phyloP scores from a whole-genome alignment of 2,329 filamentous ascomycete species.

The Fusarium sp. region DNA sequence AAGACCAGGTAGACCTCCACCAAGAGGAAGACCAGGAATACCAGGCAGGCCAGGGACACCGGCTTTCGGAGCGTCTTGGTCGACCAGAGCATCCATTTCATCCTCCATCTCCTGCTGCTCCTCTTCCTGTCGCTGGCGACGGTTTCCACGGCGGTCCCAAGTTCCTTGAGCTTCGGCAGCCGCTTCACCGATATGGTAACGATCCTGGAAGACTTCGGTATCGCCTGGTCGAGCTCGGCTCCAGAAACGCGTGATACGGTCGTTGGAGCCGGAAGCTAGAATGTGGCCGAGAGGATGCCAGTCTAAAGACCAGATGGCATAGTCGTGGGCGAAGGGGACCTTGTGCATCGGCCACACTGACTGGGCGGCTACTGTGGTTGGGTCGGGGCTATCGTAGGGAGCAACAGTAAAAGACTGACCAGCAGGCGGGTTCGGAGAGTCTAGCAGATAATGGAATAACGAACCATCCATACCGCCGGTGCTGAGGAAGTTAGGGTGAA shows the following conservation, averaged over 20 bases:
- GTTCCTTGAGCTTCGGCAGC: slow-evolving; percentile 96
- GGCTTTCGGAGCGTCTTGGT: slow-evolving; percentile 80
- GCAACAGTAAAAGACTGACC: slow-evolving; percentile 81
- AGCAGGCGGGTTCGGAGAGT: slow-evolving; percentile 89
- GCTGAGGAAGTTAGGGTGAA: slow-evolving; percentile 89
- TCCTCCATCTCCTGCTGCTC: slow-evolving; percentile 95
- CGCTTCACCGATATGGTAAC: slow-evolving; percentile 94
- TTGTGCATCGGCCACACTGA: slow-evolving; percentile 94
- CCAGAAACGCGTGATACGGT: slow-evolving; percentile 98
- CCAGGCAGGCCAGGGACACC: slow-evolving; percentile 61
- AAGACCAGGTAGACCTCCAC: slow-evolving; percentile 59
- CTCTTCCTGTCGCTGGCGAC: slow-evolving; percentile 87
- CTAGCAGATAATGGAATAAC: slow-evolving; percentile 93
- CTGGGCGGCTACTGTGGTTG: slow-evolving; percentile 84
- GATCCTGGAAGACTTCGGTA: slow-evolving; percentile 86
- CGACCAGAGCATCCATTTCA: slow-evolving; percentile 91
- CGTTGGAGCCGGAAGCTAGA: slow-evolving; percentile 94
- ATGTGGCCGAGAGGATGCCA: slow-evolving; percentile 98
- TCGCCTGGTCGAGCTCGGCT: slow-evolving; percentile 91
- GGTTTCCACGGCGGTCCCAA: slow-evolving; percentile 85
- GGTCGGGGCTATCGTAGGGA: slow-evolving; percentile 88
- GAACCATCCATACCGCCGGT: slow-evolving; percentile 93
- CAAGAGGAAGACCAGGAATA: slow-evolving; percentile 72
- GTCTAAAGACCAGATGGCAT: slow-evolving; percentile 96
- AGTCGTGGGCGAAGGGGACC: slow-evolving; percentile 90